phyloP scores from a whole-genome alignment of 164 flowering plant genomes.

The Annona cherimola region DNA sequence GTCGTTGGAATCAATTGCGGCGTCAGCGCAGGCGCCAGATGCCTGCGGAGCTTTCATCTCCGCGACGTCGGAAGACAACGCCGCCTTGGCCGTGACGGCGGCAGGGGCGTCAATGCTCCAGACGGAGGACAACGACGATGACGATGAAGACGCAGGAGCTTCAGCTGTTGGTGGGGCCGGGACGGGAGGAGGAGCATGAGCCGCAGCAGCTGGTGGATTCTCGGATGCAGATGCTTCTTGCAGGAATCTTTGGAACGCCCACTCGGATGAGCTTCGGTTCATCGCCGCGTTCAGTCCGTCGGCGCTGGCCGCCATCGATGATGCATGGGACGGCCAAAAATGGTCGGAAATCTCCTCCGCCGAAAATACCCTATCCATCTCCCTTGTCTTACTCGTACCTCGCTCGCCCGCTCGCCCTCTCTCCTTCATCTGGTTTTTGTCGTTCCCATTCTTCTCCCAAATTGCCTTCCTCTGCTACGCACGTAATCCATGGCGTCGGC shows the following conservation, averaged over 20 bases:
- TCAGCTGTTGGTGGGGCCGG: neutral
- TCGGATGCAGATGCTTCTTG: slow-evolving; percentile 34
- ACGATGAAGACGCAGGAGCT: neutral
- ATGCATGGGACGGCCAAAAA: slow-evolving; percentile 33
- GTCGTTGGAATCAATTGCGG: slow-evolving; percentile 61
- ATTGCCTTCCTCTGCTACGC: no score
- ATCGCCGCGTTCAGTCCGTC: slow-evolving; percentile 16
- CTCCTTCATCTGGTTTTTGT: no score
- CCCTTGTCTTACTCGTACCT: no score
- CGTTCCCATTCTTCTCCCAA: no score
- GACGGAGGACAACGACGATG: slow-evolving; percentile 2
- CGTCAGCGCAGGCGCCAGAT: slow-evolving; percentile 16
- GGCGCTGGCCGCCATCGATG: neutral
- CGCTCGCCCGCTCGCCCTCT: no score
- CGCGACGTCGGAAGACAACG: slow-evolving; percentile 10
- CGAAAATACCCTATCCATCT: slow-evolving; percentile 78
- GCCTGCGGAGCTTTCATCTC: slow-evolving; percentile 21
- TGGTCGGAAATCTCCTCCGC: slow-evolving; percentile 59
- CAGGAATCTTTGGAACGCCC: slow-evolving; percentile 77
- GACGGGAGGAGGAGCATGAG: neutral
- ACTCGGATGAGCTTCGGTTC: slow-evolving; percentile 82
- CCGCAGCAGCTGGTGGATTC: neutral
- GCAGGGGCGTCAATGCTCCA: neutral
- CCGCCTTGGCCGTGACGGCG: neutral
- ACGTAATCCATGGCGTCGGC: no score